Evolutionary conservation across 1,284 basidiomycete species (phyloP), one percentile per base, ranked within the genome.

Genomic region (Ganoderma sinense): DNA sequence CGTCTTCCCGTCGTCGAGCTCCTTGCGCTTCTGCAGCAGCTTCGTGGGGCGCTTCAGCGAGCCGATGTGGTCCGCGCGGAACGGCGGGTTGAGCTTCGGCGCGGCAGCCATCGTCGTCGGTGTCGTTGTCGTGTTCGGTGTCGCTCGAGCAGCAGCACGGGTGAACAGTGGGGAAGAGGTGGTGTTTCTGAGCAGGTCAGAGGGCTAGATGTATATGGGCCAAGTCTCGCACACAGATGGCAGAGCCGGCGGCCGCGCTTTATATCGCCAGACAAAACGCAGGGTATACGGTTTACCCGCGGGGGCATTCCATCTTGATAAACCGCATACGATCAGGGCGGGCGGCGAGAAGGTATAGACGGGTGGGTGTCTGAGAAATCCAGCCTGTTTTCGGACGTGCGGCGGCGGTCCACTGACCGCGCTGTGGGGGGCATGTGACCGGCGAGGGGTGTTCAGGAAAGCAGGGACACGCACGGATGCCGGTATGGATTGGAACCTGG

Each of bases 41-140:
- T 77, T 69, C 1, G 74, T 67, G 0, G 86, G 86, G 6, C 87
- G 83, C 64, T 87, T 84, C 73, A 88, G 82, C 31, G 83, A 85
- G 41, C 85, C 85, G 66, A 84, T 79, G 72, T 84, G 83, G 51
- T 85, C 83, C 16, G 82, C 82, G 40, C 83, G 82, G 77, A 82
- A 83, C 14, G 83, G 83, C 0, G 82, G 82, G 69, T 75, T 69
- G 31, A 81, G 73, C 67, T 77, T 77, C 11, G 69, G 71, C 62
- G 68, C 61, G 8, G 69, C 48, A 41, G 74, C 69, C 74, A 75
- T 75, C 55, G 36, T 58, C 43, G 51, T 36, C 31, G 40, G 39
- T 51, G 40, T 41, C 11, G 10, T 41, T 13, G 33, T 3, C 33
- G 33, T 36, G 3, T 3, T 36, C 33, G 33, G 4, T 43, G 16